Conservation (phyloP, 768 basidiomycete genomes). For the Tricholoma sp. region DNA sequence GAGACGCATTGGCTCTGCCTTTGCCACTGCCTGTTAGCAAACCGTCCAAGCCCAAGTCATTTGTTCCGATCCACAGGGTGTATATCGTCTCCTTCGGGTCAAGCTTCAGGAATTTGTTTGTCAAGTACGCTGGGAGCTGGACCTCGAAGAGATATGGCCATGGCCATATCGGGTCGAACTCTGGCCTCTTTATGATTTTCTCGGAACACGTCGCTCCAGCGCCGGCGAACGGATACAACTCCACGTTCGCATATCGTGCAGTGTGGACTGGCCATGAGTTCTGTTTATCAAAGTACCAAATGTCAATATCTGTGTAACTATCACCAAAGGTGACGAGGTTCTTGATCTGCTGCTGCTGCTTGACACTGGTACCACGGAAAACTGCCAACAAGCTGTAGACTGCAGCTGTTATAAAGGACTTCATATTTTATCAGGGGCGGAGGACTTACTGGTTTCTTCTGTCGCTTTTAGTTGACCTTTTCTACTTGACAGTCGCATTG, state of each 20-base stretch:
- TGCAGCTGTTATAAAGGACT: too few species aligned
- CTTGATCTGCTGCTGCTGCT: slow-evolving; percentile 43
- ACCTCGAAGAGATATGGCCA: slow-evolving; percentile 56
- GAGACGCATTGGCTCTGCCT: slow-evolving; percentile 30
- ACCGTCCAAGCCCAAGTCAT: slow-evolving; percentile 53
- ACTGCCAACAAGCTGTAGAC: too few species aligned
- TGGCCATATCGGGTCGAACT: too few species aligned
- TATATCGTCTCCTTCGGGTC: slow-evolving; percentile 47
- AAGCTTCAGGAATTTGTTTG: slow-evolving; percentile 37
- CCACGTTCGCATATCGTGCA: slow-evolving; percentile 46
- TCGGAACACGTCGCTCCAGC: slow-evolving; percentile 67
- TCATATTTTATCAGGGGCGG: too few species aligned
- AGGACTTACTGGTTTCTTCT: too few species aligned
- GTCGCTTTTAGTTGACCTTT: too few species aligned
- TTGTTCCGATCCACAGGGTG: slow-evolving; percentile 66
- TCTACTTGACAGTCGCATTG: too few species aligned
- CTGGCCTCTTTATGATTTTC: slow-evolving; percentile 46
- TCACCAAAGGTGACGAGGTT: slow-evolving; percentile 67
- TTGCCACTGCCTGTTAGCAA: slow-evolving; percentile 45
- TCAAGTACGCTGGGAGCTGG: slow-evolving; percentile 51
- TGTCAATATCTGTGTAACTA: slow-evolving; percentile 53
- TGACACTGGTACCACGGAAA: too few species aligned
- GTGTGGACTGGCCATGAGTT: slow-evolving; percentile 60
- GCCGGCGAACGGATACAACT: slow-evolving; percentile 52
- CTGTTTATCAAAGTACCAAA: slow-evolving; percentile 32